Base-by-base conservation (phyloP, 2,329 filamentous ascomycete species). In the Fusarium camptoceras region DNA sequence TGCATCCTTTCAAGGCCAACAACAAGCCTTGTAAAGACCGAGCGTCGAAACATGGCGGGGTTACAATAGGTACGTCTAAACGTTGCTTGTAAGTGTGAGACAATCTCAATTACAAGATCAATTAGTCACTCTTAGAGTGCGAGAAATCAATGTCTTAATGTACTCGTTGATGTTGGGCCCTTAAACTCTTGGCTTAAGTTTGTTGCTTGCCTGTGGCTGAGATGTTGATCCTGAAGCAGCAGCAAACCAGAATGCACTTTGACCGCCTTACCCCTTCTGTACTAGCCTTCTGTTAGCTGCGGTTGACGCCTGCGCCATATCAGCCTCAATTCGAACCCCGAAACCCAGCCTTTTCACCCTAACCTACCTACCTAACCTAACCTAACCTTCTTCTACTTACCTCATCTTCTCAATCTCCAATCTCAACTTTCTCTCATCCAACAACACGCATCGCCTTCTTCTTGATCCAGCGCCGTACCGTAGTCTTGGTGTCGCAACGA, bases 291-390 rank as follows among this genome's bases (percentile, higher is more conserved):
- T 39, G 6, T 30, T 61, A 53, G 50, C 59, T 65, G 53, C 60
- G 47, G 68, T 73, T 61, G 58, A 59, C 54, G 55, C 64, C 59
- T 66, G 64, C 60, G 71, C 73, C 69, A 59, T 63, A 73, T 74
- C 73, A 75, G 73, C 73, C 73, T 75, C 73, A 75, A 75, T 72
- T 63, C 51, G 55, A 59, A 59, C 65, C 65, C 66, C 59, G 66
- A 70, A 48, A 59, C 61, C 71, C 71, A 75, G 71, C 69, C 73
- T 74, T 73, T 47, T 24, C 27, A 39, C 41, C 57, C 54, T 61
- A 48, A 39, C 37, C 25, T 39, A n/a, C 27, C 53, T 48, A 60
- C 46, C 59, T 63, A 37, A 56, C 59, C 59, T 67, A 58, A 43
- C 30, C 37, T 27, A 22, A 47, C 46, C 25, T 48, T 22, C 46